Evolutionary conservation across 345 rosid genomes (phyloP).

Genomic region (Linum trigynum): DNA sequence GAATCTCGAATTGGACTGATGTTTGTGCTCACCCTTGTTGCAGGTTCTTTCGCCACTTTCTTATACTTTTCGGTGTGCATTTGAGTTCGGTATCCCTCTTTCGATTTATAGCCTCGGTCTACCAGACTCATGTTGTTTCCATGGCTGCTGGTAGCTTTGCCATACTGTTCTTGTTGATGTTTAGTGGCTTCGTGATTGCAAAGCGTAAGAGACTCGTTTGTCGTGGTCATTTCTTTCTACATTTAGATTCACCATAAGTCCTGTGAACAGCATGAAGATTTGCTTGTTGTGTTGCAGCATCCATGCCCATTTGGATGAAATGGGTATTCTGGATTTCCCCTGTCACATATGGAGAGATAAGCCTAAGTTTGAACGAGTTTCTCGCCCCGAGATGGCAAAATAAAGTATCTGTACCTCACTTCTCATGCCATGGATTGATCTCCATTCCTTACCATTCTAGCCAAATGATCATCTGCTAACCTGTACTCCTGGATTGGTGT

Average conservation of each 20-base stretch:
- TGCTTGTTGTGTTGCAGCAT: slow-evolving; percentile 27
- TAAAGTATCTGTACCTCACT: not conserved
- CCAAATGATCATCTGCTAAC: too few relatives aligned
- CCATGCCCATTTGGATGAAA: slow-evolving; percentile 35
- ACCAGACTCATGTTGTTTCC: slow-evolving; percentile 26
- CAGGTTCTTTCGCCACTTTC: slow-evolving; percentile 39
- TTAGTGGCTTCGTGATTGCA: slow-evolving; percentile 45
- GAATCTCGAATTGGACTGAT: not conserved
- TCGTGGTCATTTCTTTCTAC: too few relatives aligned
- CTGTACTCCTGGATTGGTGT: not conserved
- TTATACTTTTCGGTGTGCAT: slow-evolving; percentile 38
- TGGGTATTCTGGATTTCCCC: slow-evolving; percentile 54
- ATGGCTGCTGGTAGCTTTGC: slow-evolving; percentile 16
- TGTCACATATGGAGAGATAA: slow-evolving; percentile 40
- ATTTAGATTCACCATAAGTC: too few relatives aligned
- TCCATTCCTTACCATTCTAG: too few relatives aligned
- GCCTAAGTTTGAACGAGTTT: slow-evolving; percentile 35
- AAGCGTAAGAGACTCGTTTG: slow-evolving; percentile 21
- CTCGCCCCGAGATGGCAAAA: slow-evolving; percentile 48
- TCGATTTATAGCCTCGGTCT: slow-evolving; percentile 34
- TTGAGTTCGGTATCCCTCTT: slow-evolving; percentile 36
- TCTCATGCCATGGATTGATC: too few relatives aligned
- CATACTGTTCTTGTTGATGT: slow-evolving; percentile 19
- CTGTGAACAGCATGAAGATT: too few relatives aligned
- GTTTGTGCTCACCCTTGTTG: not conserved